These are phyloP conservation scores for Phoenix roebelenii DNA, from an alignment of 176 grass and related monocot genomes.

Conservation along the genomic window DNA sequence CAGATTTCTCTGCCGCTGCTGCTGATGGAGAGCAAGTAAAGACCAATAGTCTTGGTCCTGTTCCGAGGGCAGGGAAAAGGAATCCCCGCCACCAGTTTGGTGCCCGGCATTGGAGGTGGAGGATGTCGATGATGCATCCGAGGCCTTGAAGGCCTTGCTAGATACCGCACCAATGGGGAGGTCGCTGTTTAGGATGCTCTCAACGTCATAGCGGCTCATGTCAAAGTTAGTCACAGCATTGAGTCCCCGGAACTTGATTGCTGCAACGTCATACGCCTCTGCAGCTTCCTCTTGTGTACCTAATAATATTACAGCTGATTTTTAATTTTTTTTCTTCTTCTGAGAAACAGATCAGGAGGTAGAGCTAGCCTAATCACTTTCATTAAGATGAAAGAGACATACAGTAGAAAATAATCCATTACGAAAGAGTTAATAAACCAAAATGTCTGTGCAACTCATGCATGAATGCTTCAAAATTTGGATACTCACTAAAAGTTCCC, in stretches of 20 bases:
- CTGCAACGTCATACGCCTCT: slow-evolving; percentile 85
- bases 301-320: not conserved
- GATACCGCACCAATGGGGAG: slow-evolving; percentile 40
- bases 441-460: no score
- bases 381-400: no score
- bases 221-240: slow-evolving; percentile 92
- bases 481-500: slow-evolving; percentile 74
- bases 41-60: slow-evolving; percentile 71
- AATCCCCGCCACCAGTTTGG: slow-evolving; percentile 2
- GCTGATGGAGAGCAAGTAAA: slow-evolving; percentile 56
- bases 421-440: no score
- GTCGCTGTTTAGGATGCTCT: slow-evolving; percentile 88
- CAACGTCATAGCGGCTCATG: slow-evolving; percentile 93
- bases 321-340: no score
- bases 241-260: slow-evolving; percentile 91
- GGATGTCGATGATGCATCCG: slow-evolving; percentile 13
- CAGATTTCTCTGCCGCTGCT: slow-evolving; percentile 35
- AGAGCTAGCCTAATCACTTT: no score
- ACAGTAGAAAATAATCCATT: no score
- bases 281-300: slow-evolving; percentile 89
- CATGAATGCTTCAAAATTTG: not conserved
- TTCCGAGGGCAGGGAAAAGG: slow-evolving; percentile 3
- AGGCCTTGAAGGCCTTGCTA: slow-evolving; percentile 15
- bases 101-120: slow-evolving; percentile 1
- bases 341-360: no score